Evolutionary conservation across 1,284 basidiomycete genomes (phyloP), one percentile per base, ranked within the genome.

Genomic region (Schizophyllum commune): DNA sequence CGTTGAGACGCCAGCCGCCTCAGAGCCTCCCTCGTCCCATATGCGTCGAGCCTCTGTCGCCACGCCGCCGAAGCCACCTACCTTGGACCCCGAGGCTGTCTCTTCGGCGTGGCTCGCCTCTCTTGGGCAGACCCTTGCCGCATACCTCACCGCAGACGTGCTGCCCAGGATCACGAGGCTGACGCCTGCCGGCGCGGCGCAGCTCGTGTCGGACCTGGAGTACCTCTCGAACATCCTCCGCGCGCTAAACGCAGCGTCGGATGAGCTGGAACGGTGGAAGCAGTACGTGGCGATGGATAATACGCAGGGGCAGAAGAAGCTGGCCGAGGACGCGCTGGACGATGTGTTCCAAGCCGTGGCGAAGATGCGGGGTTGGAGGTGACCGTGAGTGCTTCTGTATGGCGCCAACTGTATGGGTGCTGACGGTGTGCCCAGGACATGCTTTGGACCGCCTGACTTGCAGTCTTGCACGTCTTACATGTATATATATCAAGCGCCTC

Each of bases 221-320:
- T 97, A 98, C 73, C 79, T 99, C 27, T 83, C 83, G 15, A 97
- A 96, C 68, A 94, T 98, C 52, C 89, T 95, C n/a, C 79, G 87
- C 39, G 94, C 94, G 21, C 78, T 98, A 58, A 94, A 96, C 68
- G 91, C 96, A 4, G 92, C 95, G 66, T 87, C 81, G 71, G 81
- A 83, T 1, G 85, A 85, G 39, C 74, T 95, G 47, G 88, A 89
- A 64, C 77, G 76, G 66, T 95, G 92, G 92, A 86, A 81, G 69
- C 81, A 83, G 60, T 85, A 77, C 60, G 77, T 82, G 17, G 83
- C 82, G 56, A 71, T 89, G 72, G 81, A 82, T 47, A 83, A 87
- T 56, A 83, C 83, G 32, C 83, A 80, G 51, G 80, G 83, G 7
- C 76, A 71, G 64, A 74, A 71, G 63, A 73, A 69, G 66, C 58